Evolutionary conservation across 2,329 filamentous ascomycete genomes (phyloP).

Genomic region (Harringtonia aguacate): DNA sequence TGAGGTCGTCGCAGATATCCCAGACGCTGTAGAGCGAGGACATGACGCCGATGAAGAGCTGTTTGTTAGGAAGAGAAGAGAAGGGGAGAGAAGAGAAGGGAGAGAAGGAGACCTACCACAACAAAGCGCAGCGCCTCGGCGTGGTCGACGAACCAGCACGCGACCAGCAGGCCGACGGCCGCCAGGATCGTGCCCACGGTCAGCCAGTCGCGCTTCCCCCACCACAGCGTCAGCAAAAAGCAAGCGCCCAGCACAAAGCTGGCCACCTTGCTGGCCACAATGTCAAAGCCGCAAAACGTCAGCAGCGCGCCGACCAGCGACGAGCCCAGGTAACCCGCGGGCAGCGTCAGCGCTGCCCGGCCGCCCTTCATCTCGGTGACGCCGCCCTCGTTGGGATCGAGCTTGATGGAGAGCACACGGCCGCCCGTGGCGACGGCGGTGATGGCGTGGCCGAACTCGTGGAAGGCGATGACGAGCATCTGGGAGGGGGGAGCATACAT

Average conservation of each 20-base stretch:
- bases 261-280: conserved; percentile 70
- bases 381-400: conserved; percentile 67
- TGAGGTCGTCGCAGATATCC: conserved; percentile 79
- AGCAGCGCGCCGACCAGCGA: conserved; percentile 67
- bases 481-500: conserved; percentile 18
- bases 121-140: conserved; percentile 64
- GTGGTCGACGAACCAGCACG: conserved; percentile 71
- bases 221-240: conserved; percentile 73
- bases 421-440: conserved; percentile 64
- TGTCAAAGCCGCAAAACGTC: conserved; percentile 73
- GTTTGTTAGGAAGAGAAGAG: neutral
- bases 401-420: conserved; percentile 45
- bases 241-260: conserved; percentile 62
- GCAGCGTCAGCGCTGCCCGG: conserved; percentile 58
- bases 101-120: conserved; percentile 6
- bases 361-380: conserved; percentile 70
- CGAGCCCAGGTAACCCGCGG: conserved; percentile 69
- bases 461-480: conserved; percentile 79
- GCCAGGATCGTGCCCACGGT: conserved; percentile 60
- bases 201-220: conserved; percentile 69
- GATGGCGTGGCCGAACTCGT: conserved; percentile 69
- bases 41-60: conserved; percentile 76
- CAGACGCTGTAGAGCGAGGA: conserved; percentile 69
- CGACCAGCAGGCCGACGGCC: conserved; percentile 60
- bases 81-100: neutral